These are phyloP conservation scores for Scedosporium apiospermum DNA, from an alignment of 2,329 filamentous ascomycete species.

Conservation along the genomic window DNA sequence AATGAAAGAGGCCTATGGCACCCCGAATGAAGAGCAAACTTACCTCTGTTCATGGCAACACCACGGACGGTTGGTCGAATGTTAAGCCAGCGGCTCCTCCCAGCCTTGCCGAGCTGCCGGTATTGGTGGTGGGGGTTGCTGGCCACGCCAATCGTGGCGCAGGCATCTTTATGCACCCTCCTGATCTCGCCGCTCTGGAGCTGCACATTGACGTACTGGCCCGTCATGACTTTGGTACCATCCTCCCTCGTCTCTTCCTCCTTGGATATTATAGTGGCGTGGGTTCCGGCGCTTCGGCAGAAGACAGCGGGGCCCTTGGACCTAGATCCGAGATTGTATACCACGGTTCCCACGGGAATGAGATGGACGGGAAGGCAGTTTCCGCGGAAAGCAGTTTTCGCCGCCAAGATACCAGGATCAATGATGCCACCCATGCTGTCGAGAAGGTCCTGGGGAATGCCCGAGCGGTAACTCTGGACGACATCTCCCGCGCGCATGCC, in stretches of 20 bases:
- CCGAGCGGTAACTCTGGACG: constrained; percentile 83
- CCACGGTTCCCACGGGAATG: constrained; percentile 86
- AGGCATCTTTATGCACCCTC: constrained; percentile 82
- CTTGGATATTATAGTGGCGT: constrained; percentile 80
- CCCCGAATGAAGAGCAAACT: constrained; percentile 16
- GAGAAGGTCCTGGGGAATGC: constrained; percentile 79
- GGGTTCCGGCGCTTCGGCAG: constrained; percentile 89
- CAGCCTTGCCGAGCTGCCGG: constrained; percentile 86
- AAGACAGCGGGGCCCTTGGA: constrained; percentile 72
- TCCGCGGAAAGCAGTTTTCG: constrained; percentile 85
- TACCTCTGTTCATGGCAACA: constrained; percentile 96
- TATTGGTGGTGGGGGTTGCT: constrained; percentile 93
- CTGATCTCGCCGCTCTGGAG: constrained; percentile 90
- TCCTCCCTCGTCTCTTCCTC: constrained; percentile 62
- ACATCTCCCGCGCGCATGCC: constrained; percentile 86
- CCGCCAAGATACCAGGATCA: constrained; percentile 91
- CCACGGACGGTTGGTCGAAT: constrained; percentile 93
- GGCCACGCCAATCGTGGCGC: constrained; percentile 85
- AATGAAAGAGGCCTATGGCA: background rate
- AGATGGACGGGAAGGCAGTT: constrained; percentile 95
- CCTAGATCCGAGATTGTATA: constrained; percentile 80
- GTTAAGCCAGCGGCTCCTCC: constrained; percentile 85
- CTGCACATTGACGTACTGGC: constrained; percentile 72
- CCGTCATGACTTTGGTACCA: constrained; percentile 52
- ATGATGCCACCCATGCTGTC: constrained; percentile 86